phyloP scores from a whole-genome alignment of 176 grass and related monocot genomes.

The Saccharum officinarum region DNA sequence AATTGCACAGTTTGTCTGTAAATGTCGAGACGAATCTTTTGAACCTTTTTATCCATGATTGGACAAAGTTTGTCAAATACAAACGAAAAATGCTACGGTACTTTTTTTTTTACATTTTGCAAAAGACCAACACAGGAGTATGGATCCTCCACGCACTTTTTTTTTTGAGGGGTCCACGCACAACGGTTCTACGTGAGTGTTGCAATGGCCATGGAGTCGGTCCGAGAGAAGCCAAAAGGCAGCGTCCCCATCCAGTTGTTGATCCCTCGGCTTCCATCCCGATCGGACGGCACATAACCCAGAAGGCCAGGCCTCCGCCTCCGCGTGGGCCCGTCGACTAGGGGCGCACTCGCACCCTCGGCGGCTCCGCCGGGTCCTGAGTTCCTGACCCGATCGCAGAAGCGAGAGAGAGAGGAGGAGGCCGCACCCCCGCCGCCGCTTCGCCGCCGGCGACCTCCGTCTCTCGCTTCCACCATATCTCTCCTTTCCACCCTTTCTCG shows the following conservation, averaged over 20 bases:
- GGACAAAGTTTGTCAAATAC: too few species aligned
- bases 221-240: too few species aligned
- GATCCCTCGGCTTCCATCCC: not conserved
- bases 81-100: too few species aligned
- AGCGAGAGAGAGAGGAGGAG: conserved; percentile 1
- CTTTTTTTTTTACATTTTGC: too few species aligned
- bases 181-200: too few species aligned
- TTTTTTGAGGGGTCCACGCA: too few species aligned
- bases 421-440: conserved; percentile 18
- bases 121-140: too few species aligned
- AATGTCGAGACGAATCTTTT: too few species aligned
- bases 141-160: too few species aligned
- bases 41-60: too few species aligned
- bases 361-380: not conserved
- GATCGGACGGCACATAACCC: conserved; percentile 36
- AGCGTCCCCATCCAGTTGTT: conserved; percentile 1
- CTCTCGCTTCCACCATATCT: not conserved
- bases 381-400: conserved; percentile 8
- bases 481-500: not conserved
- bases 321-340: conserved; percentile 15
- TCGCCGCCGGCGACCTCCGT: conserved; percentile 32
- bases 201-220: too few species aligned
- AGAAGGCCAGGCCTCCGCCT: not conserved
- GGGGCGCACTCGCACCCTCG: not conserved
- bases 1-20: too few species aligned